Percentiles rank a stretch among this genome's conserved stretches.
These are phyloP conservation scores for Pyropia yezoensis DNA, from an alignment of 23 red algal species.

Conservation along the genomic window DNA sequence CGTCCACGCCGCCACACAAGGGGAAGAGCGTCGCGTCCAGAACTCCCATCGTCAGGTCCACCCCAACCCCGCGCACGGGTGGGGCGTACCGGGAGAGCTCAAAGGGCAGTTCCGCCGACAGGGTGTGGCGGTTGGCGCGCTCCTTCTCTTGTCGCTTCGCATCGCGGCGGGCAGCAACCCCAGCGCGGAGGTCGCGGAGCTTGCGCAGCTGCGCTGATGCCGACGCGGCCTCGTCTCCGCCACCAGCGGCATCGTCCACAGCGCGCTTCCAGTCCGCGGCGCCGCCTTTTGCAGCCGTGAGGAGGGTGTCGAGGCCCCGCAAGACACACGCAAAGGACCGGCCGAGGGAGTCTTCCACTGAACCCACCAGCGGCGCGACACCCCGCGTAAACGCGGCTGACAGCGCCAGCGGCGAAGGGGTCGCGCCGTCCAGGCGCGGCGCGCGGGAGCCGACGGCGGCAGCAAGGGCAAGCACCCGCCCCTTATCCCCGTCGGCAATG, in stretches of 20 bases:
- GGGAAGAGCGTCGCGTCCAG: too few species aligned
- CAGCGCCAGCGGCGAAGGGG: constrained; percentile 18
- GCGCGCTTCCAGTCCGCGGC: not conserved
- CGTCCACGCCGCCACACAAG: too few species aligned
- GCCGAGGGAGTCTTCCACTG: too few species aligned
- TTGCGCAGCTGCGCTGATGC: not conserved
- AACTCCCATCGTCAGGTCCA: constrained; percentile 19
- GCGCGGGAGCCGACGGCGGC: constrained; percentile 35
- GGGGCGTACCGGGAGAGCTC: constrained; percentile 61
- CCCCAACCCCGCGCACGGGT: constrained; percentile 46
- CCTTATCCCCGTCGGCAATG: constrained; percentile 24
- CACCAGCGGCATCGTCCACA: not conserved
- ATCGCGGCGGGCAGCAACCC: not conserved
- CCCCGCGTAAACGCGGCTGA: constrained; percentile 29
- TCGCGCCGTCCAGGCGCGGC: constrained; percentile 35
- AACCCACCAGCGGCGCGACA: not conserved
- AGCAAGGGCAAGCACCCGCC: constrained; percentile 44
- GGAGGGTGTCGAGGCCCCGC: too few species aligned
- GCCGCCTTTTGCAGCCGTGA: too few species aligned
- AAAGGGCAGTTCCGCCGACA: constrained; percentile 19
- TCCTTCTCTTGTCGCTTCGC: not conserved
- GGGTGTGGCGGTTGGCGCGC: not conserved
- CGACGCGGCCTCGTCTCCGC: not conserved
- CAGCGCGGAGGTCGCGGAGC: not conserved
- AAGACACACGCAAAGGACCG: too few species aligned